phyloP scores from a whole-genome alignment of 371 early-diverging fungal species.

The Blakeslea trispora region DNA sequence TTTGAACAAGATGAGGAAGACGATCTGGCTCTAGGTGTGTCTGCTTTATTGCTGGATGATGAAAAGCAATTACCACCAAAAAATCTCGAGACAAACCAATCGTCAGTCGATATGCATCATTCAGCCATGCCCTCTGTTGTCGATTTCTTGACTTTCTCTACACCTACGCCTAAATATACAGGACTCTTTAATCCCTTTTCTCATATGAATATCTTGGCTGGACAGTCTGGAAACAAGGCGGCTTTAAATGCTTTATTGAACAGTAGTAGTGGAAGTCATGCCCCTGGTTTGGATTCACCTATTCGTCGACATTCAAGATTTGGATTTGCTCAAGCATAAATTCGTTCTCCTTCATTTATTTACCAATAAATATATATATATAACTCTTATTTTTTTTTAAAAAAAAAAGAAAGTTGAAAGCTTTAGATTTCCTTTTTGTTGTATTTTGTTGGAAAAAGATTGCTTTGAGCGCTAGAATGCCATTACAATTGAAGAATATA shows the following conservation, averaged over 20 bases:
- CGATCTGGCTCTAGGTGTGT: slow-evolving; percentile 36
- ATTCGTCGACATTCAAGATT: slow-evolving; percentile 50
- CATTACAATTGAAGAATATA: too few relatives aligned
- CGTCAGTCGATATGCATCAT: slow-evolving; percentile 8
- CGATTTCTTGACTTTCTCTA: slow-evolving; percentile 22
- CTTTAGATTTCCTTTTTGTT: too few relatives aligned
- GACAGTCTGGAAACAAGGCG: slow-evolving; percentile 6
- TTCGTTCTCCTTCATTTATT: background rate
- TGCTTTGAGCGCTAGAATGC: too few relatives aligned
- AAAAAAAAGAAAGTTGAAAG: too few relatives aligned
- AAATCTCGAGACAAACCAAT: slow-evolving; percentile 14
- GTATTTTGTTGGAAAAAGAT: too few relatives aligned
- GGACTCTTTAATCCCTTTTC: slow-evolving; percentile 47
- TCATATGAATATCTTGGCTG: slow-evolving; percentile 18
- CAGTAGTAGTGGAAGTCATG: slow-evolving; percentile 5
- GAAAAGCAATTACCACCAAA: slow-evolving; percentile 13
- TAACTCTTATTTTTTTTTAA: too few relatives aligned
- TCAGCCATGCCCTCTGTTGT: slow-evolving; percentile 8
- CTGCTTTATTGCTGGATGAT: slow-evolving; percentile 26
- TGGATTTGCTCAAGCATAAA: slow-evolving; percentile 52
- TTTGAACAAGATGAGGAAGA: slow-evolving; percentile 13
- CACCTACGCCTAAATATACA: slow-evolving; percentile 38
- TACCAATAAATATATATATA: background rate
- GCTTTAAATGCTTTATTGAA: slow-evolving; percentile 19
- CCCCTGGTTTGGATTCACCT: slow-evolving; percentile 34